These are phyloP conservation scores for Exsudoporus floridanus DNA, from an alignment of 1,284 basidiomycete genomes.

Conservation along the genomic window DNA sequence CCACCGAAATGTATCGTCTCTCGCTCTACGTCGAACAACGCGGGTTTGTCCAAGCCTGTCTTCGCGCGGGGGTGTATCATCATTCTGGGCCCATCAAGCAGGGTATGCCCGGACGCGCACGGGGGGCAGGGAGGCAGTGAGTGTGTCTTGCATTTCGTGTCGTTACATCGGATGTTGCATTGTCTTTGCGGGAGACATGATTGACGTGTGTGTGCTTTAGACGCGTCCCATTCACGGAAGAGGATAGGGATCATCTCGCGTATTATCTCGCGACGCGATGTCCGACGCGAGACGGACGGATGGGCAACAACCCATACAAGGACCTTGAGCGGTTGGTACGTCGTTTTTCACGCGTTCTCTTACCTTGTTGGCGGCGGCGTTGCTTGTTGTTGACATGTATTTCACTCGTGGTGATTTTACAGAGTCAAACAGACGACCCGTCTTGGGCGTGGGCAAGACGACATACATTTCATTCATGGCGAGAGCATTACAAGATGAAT, in stretches of 20 bases:
- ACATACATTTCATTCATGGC: constrained; percentile 57
- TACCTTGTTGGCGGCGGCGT: not conserved
- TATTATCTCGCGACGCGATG: constrained; percentile 29
- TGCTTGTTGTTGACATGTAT: rapidly evolving
- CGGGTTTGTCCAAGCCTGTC: constrained; percentile 26
- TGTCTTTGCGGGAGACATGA: not conserved
- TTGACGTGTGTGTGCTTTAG: too few relatives aligned
- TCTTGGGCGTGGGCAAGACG: constrained; percentile 45
- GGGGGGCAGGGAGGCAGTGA: not conserved
- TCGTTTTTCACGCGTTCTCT: not conserved
- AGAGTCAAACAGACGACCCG: constrained; percentile 19
- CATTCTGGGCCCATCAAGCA: constrained; percentile 8
- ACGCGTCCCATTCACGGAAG: constrained; percentile 26
- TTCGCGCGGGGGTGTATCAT: constrained; percentile 13
- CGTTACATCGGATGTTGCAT: not conserved
- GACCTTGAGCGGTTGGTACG: constrained; percentile 41
- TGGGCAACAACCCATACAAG: constrained; percentile 44
- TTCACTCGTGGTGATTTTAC: not conserved
- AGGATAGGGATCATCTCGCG: constrained; percentile 25
- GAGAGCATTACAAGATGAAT: constrained; percentile 51
- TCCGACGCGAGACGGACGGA: constrained; percentile 37
- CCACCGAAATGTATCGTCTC: constrained; percentile 13
- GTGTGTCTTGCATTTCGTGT: not conserved
- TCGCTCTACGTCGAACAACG: constrained; percentile 25
- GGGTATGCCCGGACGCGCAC: constrained; percentile 29